Evolutionary conservation across 108 stramenopile species (phyloP).

Genomic region (Parietichytrium sp.): DNA sequence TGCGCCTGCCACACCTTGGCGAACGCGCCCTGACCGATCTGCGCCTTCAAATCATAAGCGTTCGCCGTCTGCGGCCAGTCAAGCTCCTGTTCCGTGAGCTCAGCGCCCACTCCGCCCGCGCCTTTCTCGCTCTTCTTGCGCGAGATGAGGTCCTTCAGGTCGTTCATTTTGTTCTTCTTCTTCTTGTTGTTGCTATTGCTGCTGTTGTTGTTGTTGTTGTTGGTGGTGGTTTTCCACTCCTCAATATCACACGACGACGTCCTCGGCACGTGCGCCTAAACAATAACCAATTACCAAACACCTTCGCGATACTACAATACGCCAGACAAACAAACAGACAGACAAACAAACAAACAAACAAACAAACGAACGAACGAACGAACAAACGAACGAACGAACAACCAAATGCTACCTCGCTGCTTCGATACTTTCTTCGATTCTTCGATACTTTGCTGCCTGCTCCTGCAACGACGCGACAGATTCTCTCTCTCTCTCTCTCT

Average conservation of each 20-base stretch:
- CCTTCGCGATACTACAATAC: no score
- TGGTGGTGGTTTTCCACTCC: no score
- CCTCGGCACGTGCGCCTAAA: no score
- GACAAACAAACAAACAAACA: no score
- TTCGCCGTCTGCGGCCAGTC: slow-evolving; percentile 22
- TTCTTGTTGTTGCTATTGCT: not conserved
- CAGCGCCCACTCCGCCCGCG: not conserved
- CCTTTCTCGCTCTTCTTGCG: no score
- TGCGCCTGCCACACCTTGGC: slow-evolving; percentile 61
- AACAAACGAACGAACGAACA: no score
- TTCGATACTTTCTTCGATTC: no score
- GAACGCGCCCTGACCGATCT: slow-evolving; percentile 65
- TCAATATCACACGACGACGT: no score
- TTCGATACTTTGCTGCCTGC: not conserved
- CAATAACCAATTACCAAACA: no score
- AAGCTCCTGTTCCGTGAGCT: not conserved
- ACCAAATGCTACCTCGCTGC: no score
- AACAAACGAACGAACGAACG: no score
- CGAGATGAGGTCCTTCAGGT: slow-evolving; percentile 39
- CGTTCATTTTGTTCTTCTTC: slow-evolving; percentile 7
- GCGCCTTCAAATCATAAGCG: not conserved
- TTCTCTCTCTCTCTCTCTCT: not conserved
- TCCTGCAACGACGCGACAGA: not conserved
- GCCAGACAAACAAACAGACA: no score
- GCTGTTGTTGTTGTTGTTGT: not conserved